Conservation (phyloP, 805 yeast genomes). For the Suhomyces sp. region DNA sequence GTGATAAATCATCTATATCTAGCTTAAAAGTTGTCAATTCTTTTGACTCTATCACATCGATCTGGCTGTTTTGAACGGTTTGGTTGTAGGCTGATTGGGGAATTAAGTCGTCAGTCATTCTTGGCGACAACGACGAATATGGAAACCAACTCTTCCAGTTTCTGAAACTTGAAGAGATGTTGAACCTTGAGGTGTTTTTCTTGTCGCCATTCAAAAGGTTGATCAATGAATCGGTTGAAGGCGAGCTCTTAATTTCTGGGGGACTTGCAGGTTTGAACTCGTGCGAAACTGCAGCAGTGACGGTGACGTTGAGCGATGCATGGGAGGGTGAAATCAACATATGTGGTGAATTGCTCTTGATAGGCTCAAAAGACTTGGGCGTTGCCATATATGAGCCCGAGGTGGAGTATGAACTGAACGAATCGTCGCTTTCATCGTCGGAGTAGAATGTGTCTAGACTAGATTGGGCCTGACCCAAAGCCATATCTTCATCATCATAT, state of each 20-base stretch:
- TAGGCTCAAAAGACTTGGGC: background rate
- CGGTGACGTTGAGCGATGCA: background rate
- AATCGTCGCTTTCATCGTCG: constrained; percentile 6
- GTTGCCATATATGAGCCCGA: background rate
- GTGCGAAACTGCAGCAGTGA: background rate
- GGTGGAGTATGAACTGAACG: constrained; percentile 4
- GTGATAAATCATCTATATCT: background rate
- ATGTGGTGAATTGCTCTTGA: background rate
- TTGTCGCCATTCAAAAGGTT: background rate
- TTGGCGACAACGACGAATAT: constrained; percentile 5
- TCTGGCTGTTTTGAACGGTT: background rate
- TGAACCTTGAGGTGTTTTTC: background rate
- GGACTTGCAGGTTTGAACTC: constrained; percentile 2
- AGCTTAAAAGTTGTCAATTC: constrained; percentile 12
- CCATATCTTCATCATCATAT: constrained; percentile 1
- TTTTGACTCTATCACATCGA: background rate
- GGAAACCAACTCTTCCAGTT: constrained; percentile 3
- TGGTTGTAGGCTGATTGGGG: background rate
- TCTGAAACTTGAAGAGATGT: constrained; percentile 1
- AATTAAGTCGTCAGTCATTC: constrained; percentile 9
- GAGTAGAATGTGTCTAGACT: constrained; percentile 2
- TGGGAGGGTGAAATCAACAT: constrained; percentile 1
- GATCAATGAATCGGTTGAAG: constrained; percentile 4
- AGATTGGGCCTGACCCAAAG: background rate
- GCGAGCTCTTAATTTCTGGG: background rate